Percentiles rank a stretch among this genome's conserved stretches.
These are phyloP conservation scores for Kwoniella sp. DNA, from an alignment of 768 basidiomycete genomes.

Conservation along the genomic window DNA sequence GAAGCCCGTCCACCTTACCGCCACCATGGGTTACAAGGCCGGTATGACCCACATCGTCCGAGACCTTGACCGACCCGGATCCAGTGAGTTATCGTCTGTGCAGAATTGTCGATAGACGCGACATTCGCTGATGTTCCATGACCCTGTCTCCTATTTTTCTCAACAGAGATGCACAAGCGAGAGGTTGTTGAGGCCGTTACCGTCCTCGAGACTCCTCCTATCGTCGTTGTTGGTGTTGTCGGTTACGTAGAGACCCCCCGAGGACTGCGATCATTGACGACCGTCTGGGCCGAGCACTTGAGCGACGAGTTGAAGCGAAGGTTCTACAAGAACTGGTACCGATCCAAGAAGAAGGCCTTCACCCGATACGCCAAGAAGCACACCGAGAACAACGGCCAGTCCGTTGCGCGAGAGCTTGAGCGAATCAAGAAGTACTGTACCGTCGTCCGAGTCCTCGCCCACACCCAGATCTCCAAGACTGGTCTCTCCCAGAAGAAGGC, in stretches of 20 bases:
- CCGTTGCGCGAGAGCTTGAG: constrained; percentile 91
- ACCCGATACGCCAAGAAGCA: constrained; percentile 99
- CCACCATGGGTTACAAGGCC: constrained; percentile 98
- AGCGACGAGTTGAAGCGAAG: constrained; percentile 97
- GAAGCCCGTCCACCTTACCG: constrained; percentile 98
- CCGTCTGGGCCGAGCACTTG: constrained; percentile 93
- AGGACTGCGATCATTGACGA: constrained; percentile 96
- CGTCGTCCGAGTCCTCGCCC: constrained; percentile 97
- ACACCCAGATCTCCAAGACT: constrained; percentile 98
- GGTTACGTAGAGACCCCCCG: constrained; percentile 99
- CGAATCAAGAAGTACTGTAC: constrained; percentile 99
- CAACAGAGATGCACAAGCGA: constrained; percentile 97
- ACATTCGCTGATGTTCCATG: background rate
- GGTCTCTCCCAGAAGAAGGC: constrained; percentile 99
- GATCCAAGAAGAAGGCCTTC: constrained; percentile 99
- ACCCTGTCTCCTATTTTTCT: background rate
- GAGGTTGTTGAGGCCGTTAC: constrained; percentile 98
- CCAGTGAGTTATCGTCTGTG: constrained; percentile 68
- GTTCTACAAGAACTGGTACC: constrained; percentile 99
- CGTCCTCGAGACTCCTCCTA: constrained; percentile 92
- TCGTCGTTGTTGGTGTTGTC: constrained; percentile 95
- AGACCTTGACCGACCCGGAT: constrained; percentile 98
- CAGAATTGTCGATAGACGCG: background rate
- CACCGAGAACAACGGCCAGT: constrained; percentile 90
- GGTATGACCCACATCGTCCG: constrained; percentile 99